These are phyloP conservation scores for Aspergillus nidulans DNA, from an alignment of 495 filamentous ascomycete species.

Conservation along the genomic window DNA sequence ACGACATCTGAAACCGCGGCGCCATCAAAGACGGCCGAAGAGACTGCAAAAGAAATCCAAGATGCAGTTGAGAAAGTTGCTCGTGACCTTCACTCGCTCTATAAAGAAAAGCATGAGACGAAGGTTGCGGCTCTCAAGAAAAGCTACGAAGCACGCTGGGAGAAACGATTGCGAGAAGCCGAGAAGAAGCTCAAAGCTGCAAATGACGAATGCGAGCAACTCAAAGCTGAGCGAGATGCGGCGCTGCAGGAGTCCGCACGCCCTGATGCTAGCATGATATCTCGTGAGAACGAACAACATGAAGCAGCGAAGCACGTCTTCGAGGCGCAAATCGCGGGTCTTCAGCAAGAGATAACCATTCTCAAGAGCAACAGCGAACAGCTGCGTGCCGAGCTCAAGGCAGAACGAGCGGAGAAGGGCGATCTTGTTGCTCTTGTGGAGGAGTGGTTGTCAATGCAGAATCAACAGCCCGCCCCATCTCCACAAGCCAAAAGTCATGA, in stretches of 20 bases:
- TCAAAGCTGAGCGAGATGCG: constrained; percentile 59
- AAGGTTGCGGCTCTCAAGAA: constrained; percentile 95
- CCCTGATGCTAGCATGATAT: constrained; percentile 33
- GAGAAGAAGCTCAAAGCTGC: constrained; percentile 65
- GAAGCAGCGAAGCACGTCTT: constrained; percentile 49
- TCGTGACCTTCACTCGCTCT: constrained; percentile 83
- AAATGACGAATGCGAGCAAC: constrained; percentile 66
- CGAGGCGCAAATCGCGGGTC: constrained; percentile 62
- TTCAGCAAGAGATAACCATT: constrained; percentile 62
- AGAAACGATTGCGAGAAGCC: constrained; percentile 74
- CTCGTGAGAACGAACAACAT: constrained; percentile 45
- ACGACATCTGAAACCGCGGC: constrained; percentile 10
- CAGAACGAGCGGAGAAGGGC: constrained; percentile 86
- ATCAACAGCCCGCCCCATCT: constrained; percentile 13
- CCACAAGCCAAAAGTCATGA: constrained; percentile 15
- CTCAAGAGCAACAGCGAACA: constrained; percentile 62
- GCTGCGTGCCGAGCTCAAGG: constrained; percentile 58
- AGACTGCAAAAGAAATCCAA: constrained; percentile 57
- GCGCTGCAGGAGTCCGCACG: constrained; percentile 58
- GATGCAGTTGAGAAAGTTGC: constrained; percentile 89
- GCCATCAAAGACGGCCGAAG: constrained; percentile 24
- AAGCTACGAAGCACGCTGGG: constrained; percentile 84
- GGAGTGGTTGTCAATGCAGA: constrained; percentile 68
- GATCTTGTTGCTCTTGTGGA: constrained; percentile 90
- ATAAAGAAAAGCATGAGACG: constrained; percentile 93